Percentiles rank a stretch among this genome's conserved stretches.
These are phyloP conservation scores for Wallacemonas sp. DNA, from an alignment of 208 protist species.

Conservation along the genomic window DNA sequence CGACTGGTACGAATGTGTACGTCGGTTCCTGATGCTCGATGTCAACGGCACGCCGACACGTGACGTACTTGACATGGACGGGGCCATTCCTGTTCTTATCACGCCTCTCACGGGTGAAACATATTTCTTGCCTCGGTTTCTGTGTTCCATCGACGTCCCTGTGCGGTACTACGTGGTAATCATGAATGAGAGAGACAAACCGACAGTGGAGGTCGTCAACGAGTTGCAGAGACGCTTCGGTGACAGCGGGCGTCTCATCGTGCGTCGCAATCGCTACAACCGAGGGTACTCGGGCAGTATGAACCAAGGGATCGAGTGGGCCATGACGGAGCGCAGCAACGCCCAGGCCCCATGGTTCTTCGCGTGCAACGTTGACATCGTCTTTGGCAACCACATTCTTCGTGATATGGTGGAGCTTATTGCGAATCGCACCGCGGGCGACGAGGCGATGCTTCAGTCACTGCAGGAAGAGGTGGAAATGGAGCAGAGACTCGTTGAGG, in stretches of 20 bases:
- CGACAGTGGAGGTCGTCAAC: slow-evolving; percentile 6
- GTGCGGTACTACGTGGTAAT: slow-evolving; percentile 11
- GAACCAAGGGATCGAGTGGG: slow-evolving; percentile 36
- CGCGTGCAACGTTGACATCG: slow-evolving; percentile 31
- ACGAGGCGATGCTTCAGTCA: slow-evolving; percentile 14
- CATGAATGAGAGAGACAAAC: background rate
- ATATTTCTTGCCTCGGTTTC: slow-evolving; percentile 20
- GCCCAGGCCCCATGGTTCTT: slow-evolving; percentile 39
- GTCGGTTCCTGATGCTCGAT: slow-evolving; percentile 19
- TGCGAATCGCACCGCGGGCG: slow-evolving; percentile 12
- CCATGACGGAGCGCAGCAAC: slow-evolving; percentile 22
- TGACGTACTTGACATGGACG: slow-evolving; percentile 13
- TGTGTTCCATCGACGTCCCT: slow-evolving; percentile 15
- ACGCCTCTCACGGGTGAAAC: slow-evolving; percentile 40
- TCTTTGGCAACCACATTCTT: slow-evolving; percentile 29
- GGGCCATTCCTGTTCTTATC: slow-evolving; percentile 38
- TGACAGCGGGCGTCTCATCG: slow-evolving; percentile 36
- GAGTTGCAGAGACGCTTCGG: slow-evolving; percentile 29
- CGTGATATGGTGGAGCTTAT: slow-evolving; percentile 19
- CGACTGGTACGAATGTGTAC: slow-evolving; percentile 27
- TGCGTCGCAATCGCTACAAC: slow-evolving; percentile 25
- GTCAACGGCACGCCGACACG: slow-evolving; percentile 4
- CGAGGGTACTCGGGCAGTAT: slow-evolving; percentile 26
- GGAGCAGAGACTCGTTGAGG: slow-evolving; percentile 12
- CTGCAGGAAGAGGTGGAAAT: slow-evolving; percentile 30